These are phyloP conservation scores for Saccharomycopsis oosterbeekiorum DNA, from an alignment of 805 yeast genomes.

Conservation along the genomic window DNA sequence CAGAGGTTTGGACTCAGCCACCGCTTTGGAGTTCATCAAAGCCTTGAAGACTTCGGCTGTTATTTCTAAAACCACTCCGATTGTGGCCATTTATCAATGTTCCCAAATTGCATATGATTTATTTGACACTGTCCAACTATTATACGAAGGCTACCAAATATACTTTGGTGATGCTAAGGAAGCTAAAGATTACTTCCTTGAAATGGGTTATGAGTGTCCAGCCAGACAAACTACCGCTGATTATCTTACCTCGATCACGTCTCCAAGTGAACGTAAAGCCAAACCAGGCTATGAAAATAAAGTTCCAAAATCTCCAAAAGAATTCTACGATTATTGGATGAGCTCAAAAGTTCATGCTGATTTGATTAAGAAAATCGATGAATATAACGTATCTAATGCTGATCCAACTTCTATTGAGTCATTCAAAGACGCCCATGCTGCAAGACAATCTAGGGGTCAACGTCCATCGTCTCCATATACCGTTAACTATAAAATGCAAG, in stretches of 20 bases:
- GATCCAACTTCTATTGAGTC: conserved; percentile 19
- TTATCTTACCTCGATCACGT: conserved; percentile 38
- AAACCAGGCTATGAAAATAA: conserved; percentile 26
- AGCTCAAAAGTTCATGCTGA: conserved; percentile 25
- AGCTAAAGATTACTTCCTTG: conserved; percentile 40
- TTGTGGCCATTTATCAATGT: conserved; percentile 48
- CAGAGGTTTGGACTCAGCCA: conserved; percentile 51
- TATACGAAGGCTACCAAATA: conserved; percentile 48
- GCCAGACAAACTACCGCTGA: conserved; percentile 52
- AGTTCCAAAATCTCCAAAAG: conserved; percentile 30
- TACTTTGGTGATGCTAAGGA: conserved; percentile 37
- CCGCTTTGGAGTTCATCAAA: conserved; percentile 53
- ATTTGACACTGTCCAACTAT: conserved; percentile 40
- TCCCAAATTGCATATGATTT: conserved; percentile 41
- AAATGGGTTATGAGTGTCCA: conserved; percentile 49
- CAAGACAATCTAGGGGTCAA: conserved; percentile 29
- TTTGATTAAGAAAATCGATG: conserved; percentile 29
- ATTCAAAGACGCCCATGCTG: conserved; percentile 25
- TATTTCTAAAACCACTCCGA: conserved; percentile 33
- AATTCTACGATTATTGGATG: conserved; percentile 32
- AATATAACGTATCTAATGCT: conserved; percentile 18
- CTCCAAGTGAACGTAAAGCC: conserved; percentile 25
- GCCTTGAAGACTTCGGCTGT: conserved; percentile 50
- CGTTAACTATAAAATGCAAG: conserved; percentile 32
- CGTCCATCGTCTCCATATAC: conserved; percentile 30